Percentiles rank a stretch among this genome's conserved stretches.
These are phyloP conservation scores for Colletotrichum salicis DNA, from an alignment of 2,329 filamentous ascomycete genomes.

Conservation along the genomic window DNA sequence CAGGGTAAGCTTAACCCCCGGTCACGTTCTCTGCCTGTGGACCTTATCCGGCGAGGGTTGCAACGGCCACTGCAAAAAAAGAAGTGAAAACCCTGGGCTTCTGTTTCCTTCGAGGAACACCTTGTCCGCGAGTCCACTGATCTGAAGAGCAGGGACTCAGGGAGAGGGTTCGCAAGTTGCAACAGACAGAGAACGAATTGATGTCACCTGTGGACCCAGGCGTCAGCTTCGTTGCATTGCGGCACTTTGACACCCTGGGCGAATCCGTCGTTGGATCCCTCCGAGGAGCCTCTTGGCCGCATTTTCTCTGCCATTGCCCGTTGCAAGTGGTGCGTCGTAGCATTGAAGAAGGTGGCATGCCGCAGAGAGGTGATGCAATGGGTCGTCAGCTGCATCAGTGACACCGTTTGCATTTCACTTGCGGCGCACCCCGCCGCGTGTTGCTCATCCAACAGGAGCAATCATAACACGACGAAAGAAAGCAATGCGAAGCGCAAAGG, in stretches of 20 bases:
- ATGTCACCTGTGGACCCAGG: conserved; percentile 12
- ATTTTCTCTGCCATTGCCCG: not conserved
- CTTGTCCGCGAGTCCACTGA: not conserved
- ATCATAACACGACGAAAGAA: not conserved
- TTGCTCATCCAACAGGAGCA: conserved; percentile 2
- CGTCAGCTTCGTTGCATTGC: conserved; percentile 1
- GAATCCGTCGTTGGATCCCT: conserved; percentile 15
- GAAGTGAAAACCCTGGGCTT: conserved; percentile 1
- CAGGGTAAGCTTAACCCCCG: conserved; percentile 26
- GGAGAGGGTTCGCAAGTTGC: not conserved
- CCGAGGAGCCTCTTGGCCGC: conserved; percentile 1
- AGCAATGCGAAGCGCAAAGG: not conserved
- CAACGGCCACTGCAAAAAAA: conserved; percentile 24
- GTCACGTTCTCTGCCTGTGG: not conserved
- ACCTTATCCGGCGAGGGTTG: conserved; percentile 14
- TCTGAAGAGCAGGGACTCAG: not conserved
- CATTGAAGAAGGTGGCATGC: conserved; percentile 2
- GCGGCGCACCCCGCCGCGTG: conserved; percentile 5
- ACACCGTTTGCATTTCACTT: not conserved
- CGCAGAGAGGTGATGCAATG: conserved; percentile 3
- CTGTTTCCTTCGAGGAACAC: conserved; percentile 26
- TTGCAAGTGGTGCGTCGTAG: not conserved
- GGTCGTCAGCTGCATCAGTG: conserved; percentile 9
- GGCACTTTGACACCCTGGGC: conserved; percentile 3
- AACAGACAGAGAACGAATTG: not conserved